Percentiles rank a stretch among this genome's conserved stretches.
These are phyloP conservation scores for Plasmodium billcollinsi DNA, from an alignment of 169 alveolate species.

Conservation along the genomic window DNA sequence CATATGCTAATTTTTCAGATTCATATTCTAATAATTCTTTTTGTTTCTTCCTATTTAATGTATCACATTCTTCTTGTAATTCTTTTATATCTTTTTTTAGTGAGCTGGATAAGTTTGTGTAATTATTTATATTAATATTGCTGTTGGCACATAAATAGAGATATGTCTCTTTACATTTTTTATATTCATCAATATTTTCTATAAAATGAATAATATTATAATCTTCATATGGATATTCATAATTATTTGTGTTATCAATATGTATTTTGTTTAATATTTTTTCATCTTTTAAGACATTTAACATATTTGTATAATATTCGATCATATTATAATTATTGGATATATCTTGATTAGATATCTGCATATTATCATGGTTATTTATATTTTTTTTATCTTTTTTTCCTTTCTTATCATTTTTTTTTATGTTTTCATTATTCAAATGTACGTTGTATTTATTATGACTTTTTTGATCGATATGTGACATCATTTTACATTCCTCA, in stretches of 20 bases:
- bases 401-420: neutral
- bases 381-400: too few relatives aligned
- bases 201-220: slow-evolving; percentile 18
- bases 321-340: too few relatives aligned
- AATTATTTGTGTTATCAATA: slow-evolving; percentile 36
- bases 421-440: neutral
- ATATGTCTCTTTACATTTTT: slow-evolving; percentile 32
- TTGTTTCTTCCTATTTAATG: slow-evolving; percentile 42
- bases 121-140: slow-evolving; percentile 49
- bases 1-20: slow-evolving; percentile 30
- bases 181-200: slow-evolving; percentile 31
- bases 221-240: neutral
- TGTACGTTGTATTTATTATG: too few relatives aligned
- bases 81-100: slow-evolving; percentile 56
- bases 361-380: too few relatives aligned
- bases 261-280: slow-evolving; percentile 6
- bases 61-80: slow-evolving; percentile 68
- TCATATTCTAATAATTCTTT: slow-evolving; percentile 39
- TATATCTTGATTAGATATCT: too few relatives aligned
- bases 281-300: slow-evolving; percentile 30
- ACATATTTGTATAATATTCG: slow-evolving; percentile 6
- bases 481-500: too few relatives aligned
- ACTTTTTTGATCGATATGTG: too few relatives aligned
- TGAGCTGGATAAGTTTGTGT: neutral
- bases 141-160: slow-evolving; percentile 55